Evolutionary conservation across 1,284 basidiomycete species (phyloP), one percentile per base, ranked within the genome.

Genomic region (Cryptococcus sp.): DNA sequence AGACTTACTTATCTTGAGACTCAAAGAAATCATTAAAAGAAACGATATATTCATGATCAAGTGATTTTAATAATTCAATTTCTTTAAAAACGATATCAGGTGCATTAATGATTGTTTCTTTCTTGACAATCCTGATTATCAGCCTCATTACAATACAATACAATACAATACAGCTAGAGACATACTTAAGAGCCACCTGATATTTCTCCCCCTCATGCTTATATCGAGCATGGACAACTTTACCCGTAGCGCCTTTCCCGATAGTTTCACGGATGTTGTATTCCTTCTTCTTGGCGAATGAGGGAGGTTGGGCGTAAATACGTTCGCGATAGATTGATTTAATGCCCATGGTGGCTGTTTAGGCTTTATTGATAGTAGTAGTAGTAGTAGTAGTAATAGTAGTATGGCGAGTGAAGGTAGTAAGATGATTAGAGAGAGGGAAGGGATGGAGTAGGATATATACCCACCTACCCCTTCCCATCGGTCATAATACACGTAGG

Each of bases 101-200:
- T 60, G 90, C 90, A 11, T 86, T 89, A 73, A 88, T 91, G 59
- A 93, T 87, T 64, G 88, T 88, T 76, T 92, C 91, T 80, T 92
- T 92, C 10, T 86, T 80, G 46, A 94, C 91, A 56, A 91, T 82
- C 76, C 91, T 92, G 61, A 39, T n/a, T n/a, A n/a, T n/a, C n/a
- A n/a, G n/a, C n/a, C n/a, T 34, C 31, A 18, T 21, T n/a, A n/a
- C n/a, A n/a, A n/a, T n/a, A n/a, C n/a, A n/a, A n/a, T n/a, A n/a
- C n/a, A n/a, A n/a, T n/a, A 34, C 19, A 7, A 41, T 10, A 14
- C 41, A 28, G 34, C 18, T 7, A 18, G 25, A 23, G 2, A 66
- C 67, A 60, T 60, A 74, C 70, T 76, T 76, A 48, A 92, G 76
- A 16, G 91, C 91, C 2, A 93, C 85, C 63, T 85, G 82, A 45